Base-by-base conservation (phyloP, 2,329 filamentous ascomycete genomes). In the Exserohilum rostratum region DNA sequence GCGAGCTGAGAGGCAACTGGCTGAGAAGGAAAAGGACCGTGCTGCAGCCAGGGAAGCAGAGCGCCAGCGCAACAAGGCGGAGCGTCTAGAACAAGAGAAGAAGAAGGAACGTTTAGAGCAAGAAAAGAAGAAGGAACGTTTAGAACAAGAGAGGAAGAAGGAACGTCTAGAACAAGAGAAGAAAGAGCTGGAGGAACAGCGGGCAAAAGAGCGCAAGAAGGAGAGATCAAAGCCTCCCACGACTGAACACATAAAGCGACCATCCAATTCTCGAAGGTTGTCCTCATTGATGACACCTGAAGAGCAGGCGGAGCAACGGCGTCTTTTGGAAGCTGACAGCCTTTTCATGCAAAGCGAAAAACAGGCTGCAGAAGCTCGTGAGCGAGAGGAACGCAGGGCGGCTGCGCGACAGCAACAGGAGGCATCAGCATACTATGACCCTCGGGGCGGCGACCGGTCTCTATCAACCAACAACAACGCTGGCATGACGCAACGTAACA, bases 261-360 rank as follows among this genome's bases (percentile, higher is more conserved):
- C 62, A 20, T 38, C 51, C 11, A 55, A 50, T 9, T 39, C 60
- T 17, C 67, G 70, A 29, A 60, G 66, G 37, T 18, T 62, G n/a
- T 65, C 65, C 10, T 55, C 66, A 18, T 54, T 60, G 2, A 57
- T 66, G 43, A 63, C 65, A 3, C 63, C 50, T 3, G 42, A 58
- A 30, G 33, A 69, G 39, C 43, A 49, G 17, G 51, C 61, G 1
- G 57, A 68, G 29, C 62, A 64, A 15, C 39, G 50, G 5, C 56
- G 54, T 10, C 60, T 71, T 6, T 45, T 72, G 1, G 58, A 57
- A 2, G 66, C 65, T 6, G 67, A 68, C 2, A 20, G 57, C 7
- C 45, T 37, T 7, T 60, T 62, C 6, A 70, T 72, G 67, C 57
- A 58, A 12, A 42, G 45, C 2, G 70, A 72, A 42, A 64, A 63